Conservation (phyloP, 2,329 filamentous ascomycete species). For the Sarocladiaceae sp. region DNA sequence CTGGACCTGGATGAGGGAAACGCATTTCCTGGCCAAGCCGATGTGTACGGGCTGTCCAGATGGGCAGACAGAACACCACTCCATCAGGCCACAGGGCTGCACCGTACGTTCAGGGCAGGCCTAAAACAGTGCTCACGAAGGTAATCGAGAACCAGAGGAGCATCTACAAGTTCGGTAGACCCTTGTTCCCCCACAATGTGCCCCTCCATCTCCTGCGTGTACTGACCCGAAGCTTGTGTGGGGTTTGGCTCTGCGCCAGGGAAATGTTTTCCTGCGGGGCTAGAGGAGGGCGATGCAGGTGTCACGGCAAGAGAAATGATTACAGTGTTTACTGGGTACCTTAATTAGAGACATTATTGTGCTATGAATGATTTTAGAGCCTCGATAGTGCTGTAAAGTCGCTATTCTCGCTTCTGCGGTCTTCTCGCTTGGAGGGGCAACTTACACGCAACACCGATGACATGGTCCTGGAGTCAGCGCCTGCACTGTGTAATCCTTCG, state of each 20-base stretch:
- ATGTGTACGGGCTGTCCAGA: background rate
- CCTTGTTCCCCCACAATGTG: background rate
- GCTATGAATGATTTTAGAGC: no score
- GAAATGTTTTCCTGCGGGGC: conserved; percentile 8
- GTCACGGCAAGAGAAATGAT: background rate
- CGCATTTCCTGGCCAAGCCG: conserved; percentile 10
- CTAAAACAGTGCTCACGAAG: no score
- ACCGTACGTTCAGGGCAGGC: background rate
- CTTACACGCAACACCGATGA: no score
- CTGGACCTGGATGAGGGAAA: conserved; percentile 7
- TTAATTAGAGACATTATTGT: no score
- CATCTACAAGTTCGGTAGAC: no score
- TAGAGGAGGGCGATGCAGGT: background rate
- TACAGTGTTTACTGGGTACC: no score
- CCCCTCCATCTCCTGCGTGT: background rate
- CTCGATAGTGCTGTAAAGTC: no score
- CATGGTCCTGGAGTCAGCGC: no score
- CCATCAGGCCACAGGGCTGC: background rate
- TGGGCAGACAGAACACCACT: background rate
- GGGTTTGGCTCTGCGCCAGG: background rate
- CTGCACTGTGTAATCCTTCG: no score
- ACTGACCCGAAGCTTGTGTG: conserved; percentile 7
- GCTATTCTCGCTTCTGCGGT: no score
- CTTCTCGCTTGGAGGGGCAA: no score
- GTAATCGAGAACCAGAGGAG: no score